Evolutionary conservation across 2,329 filamentous ascomycete species (phyloP).

Genomic region (Aureobasidium sp.): DNA sequence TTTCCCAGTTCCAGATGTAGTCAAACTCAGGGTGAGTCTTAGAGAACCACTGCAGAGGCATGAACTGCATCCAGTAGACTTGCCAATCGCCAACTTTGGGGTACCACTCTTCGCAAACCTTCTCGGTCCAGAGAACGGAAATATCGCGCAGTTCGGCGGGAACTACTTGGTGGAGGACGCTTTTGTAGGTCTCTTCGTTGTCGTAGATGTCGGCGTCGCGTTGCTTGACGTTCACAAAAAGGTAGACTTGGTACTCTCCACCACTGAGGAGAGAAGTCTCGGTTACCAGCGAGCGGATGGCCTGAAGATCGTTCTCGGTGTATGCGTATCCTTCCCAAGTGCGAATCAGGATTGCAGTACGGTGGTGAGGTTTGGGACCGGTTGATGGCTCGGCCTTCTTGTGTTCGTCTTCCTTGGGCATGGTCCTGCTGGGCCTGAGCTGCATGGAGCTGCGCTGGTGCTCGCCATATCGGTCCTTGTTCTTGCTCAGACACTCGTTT

Average conservation of each 20-base stretch:
- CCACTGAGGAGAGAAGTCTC: slow-evolving; percentile 38
- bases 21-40: slow-evolving; percentile 72
- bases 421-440: slow-evolving; percentile 17
- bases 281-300: slow-evolving; percentile 37
- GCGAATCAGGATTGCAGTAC: slow-evolving; percentile 39
- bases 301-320: slow-evolving; percentile 37
- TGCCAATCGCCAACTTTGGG: slow-evolving; percentile 41
- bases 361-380: slow-evolving; percentile 29
- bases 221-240: slow-evolving; percentile 45
- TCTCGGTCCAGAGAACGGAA: slow-evolving; percentile 64
- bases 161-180: slow-evolving; percentile 53
- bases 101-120: slow-evolving; percentile 40
- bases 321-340: slow-evolving; percentile 40
- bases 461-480: slow-evolving; percentile 51
- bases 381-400: neutral
- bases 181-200: slow-evolving; percentile 50
- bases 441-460: slow-evolving; percentile 28
- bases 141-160: slow-evolving; percentile 64
- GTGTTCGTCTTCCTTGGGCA: slow-evolving; percentile 13
- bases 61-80: slow-evolving; percentile 52
- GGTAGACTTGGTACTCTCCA: slow-evolving; percentile 40
- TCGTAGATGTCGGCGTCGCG: slow-evolving; percentile 49
- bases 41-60: slow-evolving; percentile 67
- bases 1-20: slow-evolving; percentile 78
- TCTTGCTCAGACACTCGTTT: slow-evolving; percentile 54